Percentiles rank a stretch among this genome's conserved stretches.
Conservation (phyloP, 257 asterid species). For the Przewalskia tangutica region DNA sequence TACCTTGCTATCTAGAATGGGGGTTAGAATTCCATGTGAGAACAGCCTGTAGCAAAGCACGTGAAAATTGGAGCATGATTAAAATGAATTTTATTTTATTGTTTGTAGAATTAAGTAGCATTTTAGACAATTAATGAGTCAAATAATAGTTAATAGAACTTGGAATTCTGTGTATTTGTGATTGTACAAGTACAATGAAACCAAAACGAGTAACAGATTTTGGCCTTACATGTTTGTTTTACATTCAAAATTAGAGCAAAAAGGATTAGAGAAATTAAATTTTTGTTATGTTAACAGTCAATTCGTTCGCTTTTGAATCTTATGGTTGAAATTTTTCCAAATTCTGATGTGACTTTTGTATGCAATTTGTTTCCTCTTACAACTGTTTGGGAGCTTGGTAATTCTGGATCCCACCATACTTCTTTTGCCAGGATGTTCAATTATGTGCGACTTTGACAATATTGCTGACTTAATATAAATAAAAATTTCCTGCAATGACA, state of each 20-base stretch:
- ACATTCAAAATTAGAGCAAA: not conserved
- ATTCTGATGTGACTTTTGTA: not conserved
- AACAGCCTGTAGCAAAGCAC: slow-evolving; percentile 12
- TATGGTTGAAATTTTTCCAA: not conserved
- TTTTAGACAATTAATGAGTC: not conserved
- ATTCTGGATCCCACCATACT: not conserved
- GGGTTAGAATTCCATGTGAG: slow-evolving; percentile 23
- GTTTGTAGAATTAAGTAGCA: not conserved
- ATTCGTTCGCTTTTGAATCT: not conserved
- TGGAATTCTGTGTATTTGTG: not conserved
- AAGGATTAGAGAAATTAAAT: not conserved
- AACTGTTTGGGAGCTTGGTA: not conserved
- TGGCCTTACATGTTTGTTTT: not conserved
- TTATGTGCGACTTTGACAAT: not conserved
- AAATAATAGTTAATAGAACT: not conserved
- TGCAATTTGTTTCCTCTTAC: not conserved
- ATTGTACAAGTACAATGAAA: not conserved
- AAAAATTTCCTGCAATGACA: not conserved
- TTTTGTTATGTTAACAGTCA: not conserved
- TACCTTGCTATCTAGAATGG: slow-evolving; percentile 8
- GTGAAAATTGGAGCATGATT: not conserved
- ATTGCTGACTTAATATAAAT: not conserved
- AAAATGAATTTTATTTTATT: not conserved
- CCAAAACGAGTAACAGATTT: not conserved
- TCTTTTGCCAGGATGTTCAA: not conserved